Evolutionary conservation across 1,139 yeast genomes (phyloP), one percentile per base, ranked within the genome.

Genomic region (Magnusiomyces paraingens): DNA sequence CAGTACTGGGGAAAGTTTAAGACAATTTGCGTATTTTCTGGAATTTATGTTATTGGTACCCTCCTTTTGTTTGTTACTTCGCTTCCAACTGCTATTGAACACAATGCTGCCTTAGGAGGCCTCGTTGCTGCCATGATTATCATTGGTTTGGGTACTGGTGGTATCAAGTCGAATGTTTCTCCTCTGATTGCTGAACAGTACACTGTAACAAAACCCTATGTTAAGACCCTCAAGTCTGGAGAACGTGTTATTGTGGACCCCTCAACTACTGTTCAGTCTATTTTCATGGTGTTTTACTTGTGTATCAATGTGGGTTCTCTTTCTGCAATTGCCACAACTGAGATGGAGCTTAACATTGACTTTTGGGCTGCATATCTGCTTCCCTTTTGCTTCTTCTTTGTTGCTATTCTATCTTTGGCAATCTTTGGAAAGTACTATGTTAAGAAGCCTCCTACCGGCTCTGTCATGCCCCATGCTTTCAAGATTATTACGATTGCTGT

Each of bases 131-230:
- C 86, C 49, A 82, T 87, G 69, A 73, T 86, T 57, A 69, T 83
- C 54, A 80, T 86, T 65, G 93, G 94, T 64, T 62, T 85, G 48
- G 94, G 89, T 55, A 83, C 94, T 40, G 94, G 95, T 65, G 84
- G 90, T 66, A 86, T 87, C 68, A 87, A 87, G 70, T 77, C 93
- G 44, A 86, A 86, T 63, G 83, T 86, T 49, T 77, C 88, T 29
- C 94, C 94, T 38, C 75, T 86, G 66, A 80, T 87, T 67, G 90
- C 90, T 53, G 94, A 86, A 66, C 95, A 87, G 73, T 77, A 77
- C 64, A 74, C 78, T 49, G 77, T 79, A 63, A 73, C 80, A 46
- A 75, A 77, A 59, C 85, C 82, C 55, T 80, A 78, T 55, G 82
- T 87, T 52, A 78, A 76, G 65, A 80, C 78, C 2, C 72, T 78